Conservation (phyloP, 768 basidiomycete species). For the Russula vinacea region DNA sequence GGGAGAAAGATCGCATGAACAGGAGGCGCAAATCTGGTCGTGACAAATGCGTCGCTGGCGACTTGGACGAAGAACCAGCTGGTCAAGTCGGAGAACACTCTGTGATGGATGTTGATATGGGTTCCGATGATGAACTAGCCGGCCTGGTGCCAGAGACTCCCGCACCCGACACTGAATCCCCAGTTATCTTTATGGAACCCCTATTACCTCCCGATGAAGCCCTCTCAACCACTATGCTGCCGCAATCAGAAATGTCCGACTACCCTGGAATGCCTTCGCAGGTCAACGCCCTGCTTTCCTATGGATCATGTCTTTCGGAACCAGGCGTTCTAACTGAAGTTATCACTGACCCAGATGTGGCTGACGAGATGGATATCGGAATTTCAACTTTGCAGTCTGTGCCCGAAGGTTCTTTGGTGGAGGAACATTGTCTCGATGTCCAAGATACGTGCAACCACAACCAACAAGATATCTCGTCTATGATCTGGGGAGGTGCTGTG, state of each 20-base stretch:
- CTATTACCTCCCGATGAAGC: slow-evolving; percentile 20
- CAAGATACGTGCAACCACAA: background rate
- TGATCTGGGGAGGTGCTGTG: slow-evolving; percentile 10
- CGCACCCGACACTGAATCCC: slow-evolving; percentile 1
- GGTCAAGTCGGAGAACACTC: slow-evolving; percentile 7
- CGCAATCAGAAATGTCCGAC: slow-evolving; percentile 9
- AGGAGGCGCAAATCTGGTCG: slow-evolving; percentile 36
- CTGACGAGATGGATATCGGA: background rate
- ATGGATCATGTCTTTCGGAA: slow-evolving; percentile 5
- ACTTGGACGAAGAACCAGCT: slow-evolving; percentile 7
- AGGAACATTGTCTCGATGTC: background rate
- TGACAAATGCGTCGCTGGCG: slow-evolving; percentile 22
- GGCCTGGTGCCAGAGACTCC: background rate
- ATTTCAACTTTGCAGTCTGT: slow-evolving; percentile 1
- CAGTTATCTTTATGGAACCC: slow-evolving; percentile 27
- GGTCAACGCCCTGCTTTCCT: slow-evolving; percentile 14
- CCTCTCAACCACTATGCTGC: background rate
- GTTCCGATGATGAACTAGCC: background rate
- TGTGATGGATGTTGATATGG: background rate
- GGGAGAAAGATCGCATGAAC: slow-evolving; percentile 38
- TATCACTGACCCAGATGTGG: background rate
- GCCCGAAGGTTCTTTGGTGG: background rate
- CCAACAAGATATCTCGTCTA: slow-evolving; percentile 12
- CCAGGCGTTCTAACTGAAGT: background rate
- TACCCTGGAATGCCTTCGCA: slow-evolving; percentile 6